Conservation (phyloP, 495 filamentous ascomycete genomes). For the Alectoria sarmentosa region DNA sequence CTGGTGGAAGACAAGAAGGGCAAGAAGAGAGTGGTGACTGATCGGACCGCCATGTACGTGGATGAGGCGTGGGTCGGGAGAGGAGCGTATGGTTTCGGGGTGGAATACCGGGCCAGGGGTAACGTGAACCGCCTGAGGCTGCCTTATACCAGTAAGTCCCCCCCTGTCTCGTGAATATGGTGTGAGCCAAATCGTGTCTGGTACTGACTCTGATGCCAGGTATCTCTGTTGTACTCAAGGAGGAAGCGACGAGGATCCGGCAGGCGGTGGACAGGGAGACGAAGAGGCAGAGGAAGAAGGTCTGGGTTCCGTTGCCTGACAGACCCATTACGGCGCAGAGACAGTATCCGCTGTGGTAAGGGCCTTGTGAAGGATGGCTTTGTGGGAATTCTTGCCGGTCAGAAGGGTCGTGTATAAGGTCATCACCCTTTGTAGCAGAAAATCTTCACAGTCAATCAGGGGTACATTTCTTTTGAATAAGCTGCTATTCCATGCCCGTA, state of each 20-base stretch:
- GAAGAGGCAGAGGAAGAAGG: constrained; percentile 57
- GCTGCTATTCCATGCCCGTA: too few relatives aligned
- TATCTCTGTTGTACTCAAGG: constrained; percentile 81
- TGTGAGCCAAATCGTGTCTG: too few relatives aligned
- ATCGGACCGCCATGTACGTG: constrained; percentile 75
- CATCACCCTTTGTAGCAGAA: too few relatives aligned
- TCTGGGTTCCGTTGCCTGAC: constrained; percentile 83
- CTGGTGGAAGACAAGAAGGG: constrained; percentile 43
- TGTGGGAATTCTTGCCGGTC: too few relatives aligned
- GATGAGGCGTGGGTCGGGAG: constrained; percentile 86
- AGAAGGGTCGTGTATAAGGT: too few relatives aligned
- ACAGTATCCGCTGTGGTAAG: constrained; percentile 83
- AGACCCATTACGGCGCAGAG: constrained; percentile 68
- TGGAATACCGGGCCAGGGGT: constrained; percentile 65
- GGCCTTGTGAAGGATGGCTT: neutral
- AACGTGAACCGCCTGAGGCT: constrained; percentile 50
- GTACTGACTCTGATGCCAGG: constrained; percentile 35
- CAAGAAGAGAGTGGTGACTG: constrained; percentile 53
- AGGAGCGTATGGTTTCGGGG: constrained; percentile 48
- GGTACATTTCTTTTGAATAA: too few relatives aligned
- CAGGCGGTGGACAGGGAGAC: constrained; percentile 67
- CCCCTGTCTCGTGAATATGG: too few relatives aligned
- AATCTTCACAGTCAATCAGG: too few relatives aligned
- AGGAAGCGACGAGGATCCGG: constrained; percentile 80
- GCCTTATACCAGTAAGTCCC: constrained; percentile 63